phyloP scores from a whole-genome alignment of 345 rosid genomes.

The Acer saccharum region DNA sequence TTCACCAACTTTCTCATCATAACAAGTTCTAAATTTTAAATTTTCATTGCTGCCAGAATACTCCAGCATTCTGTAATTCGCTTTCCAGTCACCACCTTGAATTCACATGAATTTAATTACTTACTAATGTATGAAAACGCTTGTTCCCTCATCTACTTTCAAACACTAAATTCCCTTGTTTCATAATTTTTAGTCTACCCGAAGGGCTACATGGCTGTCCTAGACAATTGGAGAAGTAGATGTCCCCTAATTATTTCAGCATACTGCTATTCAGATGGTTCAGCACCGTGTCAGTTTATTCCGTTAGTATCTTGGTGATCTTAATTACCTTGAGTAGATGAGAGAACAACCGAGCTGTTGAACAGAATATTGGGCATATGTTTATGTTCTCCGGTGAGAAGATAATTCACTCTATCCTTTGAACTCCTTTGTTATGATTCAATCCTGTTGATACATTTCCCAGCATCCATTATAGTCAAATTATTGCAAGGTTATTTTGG shows the following conservation, averaged over 20 bases:
- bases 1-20: not conserved
- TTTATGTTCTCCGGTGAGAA: too few relatives aligned
- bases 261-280: not conserved
- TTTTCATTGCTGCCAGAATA: not conserved
- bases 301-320: not conserved
- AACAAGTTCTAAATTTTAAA: too few relatives aligned
- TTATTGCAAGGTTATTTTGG: too few relatives aligned
- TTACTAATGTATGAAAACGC: not conserved
- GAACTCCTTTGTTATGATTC: too few relatives aligned
- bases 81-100: not conserved
- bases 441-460: too few relatives aligned
- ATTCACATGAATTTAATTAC: not conserved
- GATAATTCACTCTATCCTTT: too few relatives aligned
- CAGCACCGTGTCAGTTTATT: not conserved
- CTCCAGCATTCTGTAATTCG: not conserved
- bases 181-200: not conserved
- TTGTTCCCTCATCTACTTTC: not conserved
- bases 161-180: not conserved
- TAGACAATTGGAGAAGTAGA: not conserved
- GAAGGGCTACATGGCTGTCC: not conserved
- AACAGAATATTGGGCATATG: too few relatives aligned
- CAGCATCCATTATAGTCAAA: too few relatives aligned
- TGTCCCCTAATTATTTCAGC: not conserved
- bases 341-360: not conserved
- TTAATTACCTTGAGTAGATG: not conserved